These are phyloP conservation scores for Calendula officinalis DNA, from an alignment of 129 eudicot species.

Conservation along the genomic window DNA sequence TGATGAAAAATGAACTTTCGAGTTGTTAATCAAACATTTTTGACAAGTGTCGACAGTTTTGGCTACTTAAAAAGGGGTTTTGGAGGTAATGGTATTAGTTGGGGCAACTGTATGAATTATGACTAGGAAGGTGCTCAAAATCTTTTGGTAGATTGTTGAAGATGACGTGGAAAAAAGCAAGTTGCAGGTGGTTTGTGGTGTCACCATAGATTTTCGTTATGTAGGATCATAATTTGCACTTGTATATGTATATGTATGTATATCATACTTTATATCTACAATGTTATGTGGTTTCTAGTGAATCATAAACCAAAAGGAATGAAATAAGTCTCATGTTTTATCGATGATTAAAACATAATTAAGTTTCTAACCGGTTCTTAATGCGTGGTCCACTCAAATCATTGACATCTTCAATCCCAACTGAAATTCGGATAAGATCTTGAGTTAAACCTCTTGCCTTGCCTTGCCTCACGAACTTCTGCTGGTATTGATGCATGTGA, in stretches of 20 bases:
- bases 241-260: too few species aligned
- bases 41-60: conserved; percentile 9
- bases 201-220: conserved; percentile 26
- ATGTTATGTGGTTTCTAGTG: too few species aligned
- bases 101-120: conserved; percentile 33
- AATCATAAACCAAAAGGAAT: too few species aligned
- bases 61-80: conserved; percentile 18
- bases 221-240: neutral
- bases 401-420: conserved; percentile 90
- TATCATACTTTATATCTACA: too few species aligned
- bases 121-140: neutral
- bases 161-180: conserved; percentile 32
- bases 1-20: too few species aligned
- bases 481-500: conserved; percentile 92
- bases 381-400: conserved; percentile 83
- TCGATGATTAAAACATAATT: too few species aligned
- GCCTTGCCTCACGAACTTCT: conserved; percentile 74
- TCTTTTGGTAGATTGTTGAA: conserved; percentile 29
- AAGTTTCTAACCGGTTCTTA: conserved; percentile 61
- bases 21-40: neutral
- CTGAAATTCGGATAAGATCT: conserved; percentile 89
- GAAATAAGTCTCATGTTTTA: too few species aligned
- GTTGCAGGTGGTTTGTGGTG: conserved; percentile 25
- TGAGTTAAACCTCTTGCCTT: conserved; percentile 55
- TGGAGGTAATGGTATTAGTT: conserved; percentile 25